phyloP scores from a whole-genome alignment of 192 early-diverging fungal genomes.

The Backusella liffmaniae region DNA sequence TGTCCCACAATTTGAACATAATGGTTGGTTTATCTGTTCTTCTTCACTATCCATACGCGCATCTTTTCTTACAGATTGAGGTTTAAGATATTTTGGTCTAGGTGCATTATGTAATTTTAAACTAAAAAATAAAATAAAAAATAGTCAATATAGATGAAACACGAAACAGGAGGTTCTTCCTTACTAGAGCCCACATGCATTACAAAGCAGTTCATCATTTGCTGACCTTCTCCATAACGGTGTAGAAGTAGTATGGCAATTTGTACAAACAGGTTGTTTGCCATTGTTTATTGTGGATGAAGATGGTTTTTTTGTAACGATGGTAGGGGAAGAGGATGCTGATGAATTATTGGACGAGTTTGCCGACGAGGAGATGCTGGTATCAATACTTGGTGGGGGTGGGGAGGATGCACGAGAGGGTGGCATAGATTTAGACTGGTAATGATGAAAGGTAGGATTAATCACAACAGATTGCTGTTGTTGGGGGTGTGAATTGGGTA shows the following conservation, averaged over 20 bases:
- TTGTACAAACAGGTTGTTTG: conserved; percentile 53
- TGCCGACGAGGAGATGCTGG: not conserved
- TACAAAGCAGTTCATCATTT: conserved; percentile 90
- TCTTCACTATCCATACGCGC: conserved; percentile 21
- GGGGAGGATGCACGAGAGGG: not conserved
- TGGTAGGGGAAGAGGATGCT: not conserved
- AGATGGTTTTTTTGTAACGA: not conserved
- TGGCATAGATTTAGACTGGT: conserved; percentile 7
- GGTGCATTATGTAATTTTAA: conserved; percentile 80
- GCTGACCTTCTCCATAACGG: conserved; percentile 89
- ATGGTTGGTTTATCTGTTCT: conserved; percentile 38
- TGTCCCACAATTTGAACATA: conserved; percentile 73
- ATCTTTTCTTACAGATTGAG: conserved; percentile 63
- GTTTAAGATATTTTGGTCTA: conserved; percentile 76
- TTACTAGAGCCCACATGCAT: conserved; percentile 95
- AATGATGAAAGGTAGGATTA: conserved; percentile 7
- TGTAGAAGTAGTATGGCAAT: conserved; percentile 82
- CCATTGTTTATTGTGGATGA: not conserved
- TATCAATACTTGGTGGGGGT: not conserved
- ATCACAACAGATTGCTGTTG: conserved; percentile 1
- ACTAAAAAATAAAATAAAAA: conserved; percentile 19
- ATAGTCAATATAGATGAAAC: not conserved
- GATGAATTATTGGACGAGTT: not conserved
- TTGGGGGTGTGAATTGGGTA: not conserved
- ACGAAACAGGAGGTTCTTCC: conserved; percentile 1